phyloP scores from a whole-genome alignment of 225 moss, liverwort and hornwort species.

The Bryoerythrophyllum caledonicum region DNA sequence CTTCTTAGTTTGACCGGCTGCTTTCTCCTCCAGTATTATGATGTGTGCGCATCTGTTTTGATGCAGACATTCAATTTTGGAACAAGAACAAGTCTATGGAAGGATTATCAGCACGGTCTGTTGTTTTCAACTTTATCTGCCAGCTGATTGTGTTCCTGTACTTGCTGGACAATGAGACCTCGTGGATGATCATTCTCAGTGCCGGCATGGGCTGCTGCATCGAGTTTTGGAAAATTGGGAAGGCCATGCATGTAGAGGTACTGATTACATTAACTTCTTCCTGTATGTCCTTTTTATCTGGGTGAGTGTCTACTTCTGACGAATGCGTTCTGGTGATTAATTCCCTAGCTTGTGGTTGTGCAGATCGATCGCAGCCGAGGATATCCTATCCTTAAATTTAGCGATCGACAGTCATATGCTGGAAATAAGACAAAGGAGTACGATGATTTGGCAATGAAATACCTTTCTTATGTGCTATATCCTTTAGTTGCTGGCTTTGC shows the following conservation, averaged over 20 bases:
- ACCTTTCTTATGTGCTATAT: conserved; percentile 85
- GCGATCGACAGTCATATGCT: conserved; percentile 86
- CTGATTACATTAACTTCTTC: background rate
- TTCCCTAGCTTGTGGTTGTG: conserved; percentile 23
- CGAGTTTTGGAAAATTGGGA: conserved; percentile 99
- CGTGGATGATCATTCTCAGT: conserved; percentile 97
- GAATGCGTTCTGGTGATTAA: conserved; percentile 5
- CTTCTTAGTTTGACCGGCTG: conserved; percentile 8
- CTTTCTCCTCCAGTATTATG: conserved; percentile 2
- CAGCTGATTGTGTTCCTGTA: conserved; percentile 91
- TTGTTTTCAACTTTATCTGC: conserved; percentile 82
- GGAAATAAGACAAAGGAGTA: conserved; percentile 97
- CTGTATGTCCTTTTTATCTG: background rate
- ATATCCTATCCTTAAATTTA: conserved; percentile 78
- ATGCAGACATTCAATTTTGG: conserved; percentile 95
- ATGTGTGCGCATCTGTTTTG: conserved; percentile 16
- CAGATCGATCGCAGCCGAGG: conserved; percentile 83
- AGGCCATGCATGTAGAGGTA: conserved; percentile 96
- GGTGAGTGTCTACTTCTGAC: background rate
- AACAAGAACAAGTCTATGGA: conserved; percentile 99
- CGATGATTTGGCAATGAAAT: conserved; percentile 91
- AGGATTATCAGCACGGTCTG: conserved; percentile 94
- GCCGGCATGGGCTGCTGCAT: conserved; percentile 90
- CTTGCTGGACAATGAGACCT: conserved; percentile 94
- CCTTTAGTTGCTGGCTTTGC: conserved; percentile 89